Evolutionary conservation across 768 basidiomycete genomes (phyloP), one percentile per base, ranked within the genome.

Genomic region (Agrocybe praecox): DNA sequence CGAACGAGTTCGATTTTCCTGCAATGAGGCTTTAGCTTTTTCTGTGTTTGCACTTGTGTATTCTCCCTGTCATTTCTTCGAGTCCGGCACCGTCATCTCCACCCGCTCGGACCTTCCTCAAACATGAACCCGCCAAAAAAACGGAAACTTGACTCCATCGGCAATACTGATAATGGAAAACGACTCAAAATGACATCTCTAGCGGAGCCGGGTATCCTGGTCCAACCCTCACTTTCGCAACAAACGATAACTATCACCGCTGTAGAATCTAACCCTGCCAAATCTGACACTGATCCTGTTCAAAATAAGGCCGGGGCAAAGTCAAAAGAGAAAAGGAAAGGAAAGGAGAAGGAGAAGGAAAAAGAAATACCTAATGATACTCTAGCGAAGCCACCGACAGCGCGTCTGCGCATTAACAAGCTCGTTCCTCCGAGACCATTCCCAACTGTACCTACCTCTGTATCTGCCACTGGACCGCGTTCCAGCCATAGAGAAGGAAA

Each of bases 401-500:
- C 43, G 10, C 64, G 51, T 5, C 49, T 24, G 10, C 51, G 58
- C 56, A 82, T 88, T 44, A 82, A 80, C 29, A 92, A 89, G 63
- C 83, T 94, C 40, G 81, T 78, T 2, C 89, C 92, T 11, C 80
- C 84, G 8, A 81, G 90, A 34, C 92, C 92, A 2, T 92, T 85
- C 67, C 88, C 92, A 29, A 85, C 85, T 0, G 88, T 94, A 5
- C 81, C 91, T 26, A 70, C 80, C 1, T 87, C 87, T n/a, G 88
- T 86, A 19, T 87, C 87, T 56, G 89, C 88, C 6, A 90, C 90
- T 0, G 92, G 92, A 1, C 91, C 92, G 22, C 86, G 84, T 32
- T 92, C 92, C 6, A 80, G 85, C 32, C 90, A 90, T 60, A 83
- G 77, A 46, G 89, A 92, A 67, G 92, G 91, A 56, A 93, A 90